Conservation (phyloP, 2,329 filamentous ascomycete species). For the Ceratocystis papillata region DNA sequence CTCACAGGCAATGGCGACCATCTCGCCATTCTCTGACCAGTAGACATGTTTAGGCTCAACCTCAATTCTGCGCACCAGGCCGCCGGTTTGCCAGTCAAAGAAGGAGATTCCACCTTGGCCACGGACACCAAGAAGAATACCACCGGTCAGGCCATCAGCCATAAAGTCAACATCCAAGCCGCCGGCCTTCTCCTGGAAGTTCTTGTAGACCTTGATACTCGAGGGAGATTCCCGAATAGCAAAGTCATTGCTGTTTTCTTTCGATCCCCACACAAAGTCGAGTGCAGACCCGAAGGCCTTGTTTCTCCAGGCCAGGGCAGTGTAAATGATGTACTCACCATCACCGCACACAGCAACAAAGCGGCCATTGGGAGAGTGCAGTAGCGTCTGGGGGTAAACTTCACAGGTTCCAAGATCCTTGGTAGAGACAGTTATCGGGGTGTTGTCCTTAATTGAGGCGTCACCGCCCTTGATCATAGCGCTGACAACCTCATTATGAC, state of each 20-base stretch:
- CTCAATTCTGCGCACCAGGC: constrained; percentile 84
- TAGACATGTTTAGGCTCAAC: constrained; percentile 66
- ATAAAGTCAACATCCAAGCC: constrained; percentile 92
- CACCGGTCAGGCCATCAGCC: constrained; percentile 80
- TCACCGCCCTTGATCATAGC: constrained; percentile 89
- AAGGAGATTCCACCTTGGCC: constrained; percentile 90
- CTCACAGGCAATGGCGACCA: constrained; percentile 85
- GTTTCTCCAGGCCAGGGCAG: constrained; percentile 89
- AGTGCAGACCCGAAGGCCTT: constrained; percentile 92
- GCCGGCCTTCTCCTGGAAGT: constrained; percentile 84
- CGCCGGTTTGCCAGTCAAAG: constrained; percentile 90
- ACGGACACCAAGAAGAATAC: constrained; percentile 83
- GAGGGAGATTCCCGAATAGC: constrained; percentile 91
- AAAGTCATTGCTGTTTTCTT: constrained; percentile 97
- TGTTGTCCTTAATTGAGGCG: constrained; percentile 72
- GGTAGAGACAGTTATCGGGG: constrained; percentile 71
- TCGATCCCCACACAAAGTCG: constrained; percentile 94
- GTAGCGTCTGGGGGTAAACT: constrained; percentile 86
- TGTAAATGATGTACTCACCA: constrained; percentile 98
- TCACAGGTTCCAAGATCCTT: constrained; percentile 96
- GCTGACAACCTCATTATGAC: constrained; percentile 88
- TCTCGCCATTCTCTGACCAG: constrained; percentile 94
- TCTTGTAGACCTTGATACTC: constrained; percentile 94
- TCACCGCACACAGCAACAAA: constrained; percentile 78
- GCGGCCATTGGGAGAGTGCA: constrained; percentile 90